Evolutionary conservation across 345 rosid species (phyloP).

Genomic region (Populus euphratica): DNA sequence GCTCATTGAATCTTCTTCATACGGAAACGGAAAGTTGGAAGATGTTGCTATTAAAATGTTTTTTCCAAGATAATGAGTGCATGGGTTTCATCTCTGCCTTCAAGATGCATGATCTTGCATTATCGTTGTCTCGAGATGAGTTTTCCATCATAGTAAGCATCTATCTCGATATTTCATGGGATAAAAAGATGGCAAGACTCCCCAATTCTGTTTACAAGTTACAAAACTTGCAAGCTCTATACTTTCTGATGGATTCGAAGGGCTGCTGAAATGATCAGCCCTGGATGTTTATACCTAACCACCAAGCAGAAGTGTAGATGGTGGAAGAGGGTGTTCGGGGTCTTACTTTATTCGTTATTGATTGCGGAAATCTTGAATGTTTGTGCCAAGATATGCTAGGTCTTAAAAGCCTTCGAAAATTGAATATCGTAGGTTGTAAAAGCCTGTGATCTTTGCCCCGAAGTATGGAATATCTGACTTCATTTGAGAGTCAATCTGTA

Average conservation of each 20-base stretch:
- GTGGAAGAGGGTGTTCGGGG: slow-evolving; percentile 19
- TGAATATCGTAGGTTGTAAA: slow-evolving; percentile 1
- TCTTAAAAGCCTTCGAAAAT: slow-evolving; percentile 14
- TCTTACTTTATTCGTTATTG: slow-evolving; percentile 16
- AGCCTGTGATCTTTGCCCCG: background rate
- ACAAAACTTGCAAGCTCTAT: slow-evolving; percentile 17
- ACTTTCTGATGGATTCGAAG: slow-evolving; percentile 13
- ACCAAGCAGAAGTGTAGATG: slow-evolving; percentile 8
- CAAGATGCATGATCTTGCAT: slow-evolving; percentile 8
- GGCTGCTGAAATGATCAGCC: slow-evolving; percentile 12
- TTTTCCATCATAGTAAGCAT: slow-evolving; percentile 17
- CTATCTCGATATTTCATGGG: slow-evolving; percentile 8
- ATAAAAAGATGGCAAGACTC: slow-evolving; percentile 6
- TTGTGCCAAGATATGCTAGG: slow-evolving; percentile 13
- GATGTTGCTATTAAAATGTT: too few species aligned
- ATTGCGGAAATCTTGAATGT: slow-evolving; percentile 15
- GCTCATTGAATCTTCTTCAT: too few species aligned
- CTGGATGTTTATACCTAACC: slow-evolving; percentile 17
- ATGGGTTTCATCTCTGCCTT: too few species aligned
- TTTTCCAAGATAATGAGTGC: too few species aligned
- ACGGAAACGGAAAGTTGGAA: too few species aligned
- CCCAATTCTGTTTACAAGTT: slow-evolving; percentile 27
- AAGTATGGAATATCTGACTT: too few species aligned
- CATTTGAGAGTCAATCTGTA: too few species aligned
- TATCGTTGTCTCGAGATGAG: slow-evolving; percentile 13